Evolutionary conservation across 768 basidiomycete species (phyloP), one percentile per base, ranked within the genome.

Genomic region (Phaeotremella fagi): DNA sequence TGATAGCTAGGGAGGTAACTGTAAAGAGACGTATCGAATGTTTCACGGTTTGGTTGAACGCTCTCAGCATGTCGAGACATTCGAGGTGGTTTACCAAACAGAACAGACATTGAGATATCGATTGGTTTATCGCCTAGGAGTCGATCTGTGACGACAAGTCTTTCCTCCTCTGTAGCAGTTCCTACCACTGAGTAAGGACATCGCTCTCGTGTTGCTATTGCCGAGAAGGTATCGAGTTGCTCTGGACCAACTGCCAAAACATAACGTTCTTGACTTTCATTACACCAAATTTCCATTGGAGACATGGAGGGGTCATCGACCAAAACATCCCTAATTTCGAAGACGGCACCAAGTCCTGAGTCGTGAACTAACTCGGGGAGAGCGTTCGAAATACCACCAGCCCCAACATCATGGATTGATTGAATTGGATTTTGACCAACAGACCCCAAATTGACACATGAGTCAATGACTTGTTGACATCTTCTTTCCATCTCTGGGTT

Each of bases 281-380:
- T 99, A 72, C 95, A 98, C 95, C 95, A 99, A 45, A 98, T 97
- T 77, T 98, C 94, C 94, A 99, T 97, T 0, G 95, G 95, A 3
- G 89, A 91, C 88, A 99, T 89, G 33, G 87, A 86, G 22, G 81
- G 80, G 72, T 98, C 95, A 25, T 90, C 94, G 35, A 95, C 84
- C 23, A 89, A 80, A 5, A 99, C 85, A 64, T 97, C 88, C 20
- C 94, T 80, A 61, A 99, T 92, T 77, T 99, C 95, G 68, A 98
- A 91, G 3, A 71, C 79, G 0, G 89, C 95, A 6, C 95, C 95
- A 4, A 95, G 80, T n/a, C 80, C 82, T 1, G 91, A 87, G 75
- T 98, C 94, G 69, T 98, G 94, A 1, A 99, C 95, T 38, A 99
- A 78, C 74, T 99, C 95, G 0, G 95, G 95, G 2, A 99, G 78